Base-by-base conservation (phyloP, 257 asterid species). In the Cordia subcordata region DNA sequence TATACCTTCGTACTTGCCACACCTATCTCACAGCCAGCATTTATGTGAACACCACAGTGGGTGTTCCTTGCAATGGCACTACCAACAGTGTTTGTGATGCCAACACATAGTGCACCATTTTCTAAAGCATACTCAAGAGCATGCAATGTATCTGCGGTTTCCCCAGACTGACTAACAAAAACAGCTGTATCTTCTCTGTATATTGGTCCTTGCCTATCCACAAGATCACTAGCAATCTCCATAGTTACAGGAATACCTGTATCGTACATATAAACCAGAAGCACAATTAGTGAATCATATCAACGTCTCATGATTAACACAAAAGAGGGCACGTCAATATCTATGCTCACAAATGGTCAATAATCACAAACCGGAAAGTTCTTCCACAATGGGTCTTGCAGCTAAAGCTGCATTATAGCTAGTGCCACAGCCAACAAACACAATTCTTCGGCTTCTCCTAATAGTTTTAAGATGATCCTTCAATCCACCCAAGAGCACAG, bases 21-120 rank as follows among this genome's bases (percentile, higher is more conserved):
- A 55, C 99, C 99, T 64, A 92, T 92, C 79, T 92, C 99, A 65
- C 96, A 86, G 50, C 99, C 99, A 60, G 99, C 99, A 78, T 92
- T 92, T 63, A 92, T 83, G 77, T 92, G 99, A 70, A 92, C 87
- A 57, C 99, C 97, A 32, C 97, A 93, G 62, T 93, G 95, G 38
- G 99, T 93, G 66, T 82, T 78, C 82, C 99, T 80, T 63, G 99
- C 99, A 71, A 92, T 91, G 60, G 97, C 99, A 81, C 99, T 92
- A 61, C 99, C 88, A 64, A 92, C 99, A 33, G 99, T 92, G 57
- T 92, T 92, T 11, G 99, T 92, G 73, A 92, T 92, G 64, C 99
- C 99, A 75, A 92, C 97, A 67, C 99, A 92, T 61, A 92, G 65
- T 11, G 99, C 97, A 23, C 94, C 97, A 21, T 92, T 86, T 82